Conservation (phyloP, 352 stramenopile species). For the Phytophthora tentaculata region DNA sequence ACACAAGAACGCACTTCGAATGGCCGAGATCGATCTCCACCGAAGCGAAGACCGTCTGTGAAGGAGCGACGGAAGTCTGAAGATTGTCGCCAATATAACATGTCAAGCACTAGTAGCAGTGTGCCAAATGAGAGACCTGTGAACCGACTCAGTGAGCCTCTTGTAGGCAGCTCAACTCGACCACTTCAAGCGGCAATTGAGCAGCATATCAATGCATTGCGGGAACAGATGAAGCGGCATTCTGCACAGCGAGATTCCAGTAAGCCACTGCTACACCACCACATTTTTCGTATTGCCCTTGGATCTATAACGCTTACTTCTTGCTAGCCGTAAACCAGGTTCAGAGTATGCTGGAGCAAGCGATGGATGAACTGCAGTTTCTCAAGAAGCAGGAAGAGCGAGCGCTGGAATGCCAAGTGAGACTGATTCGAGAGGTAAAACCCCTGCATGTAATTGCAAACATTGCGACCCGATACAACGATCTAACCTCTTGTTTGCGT, state of each 20-base stretch:
- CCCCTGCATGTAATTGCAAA: not conserved
- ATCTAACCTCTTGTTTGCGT: not conserved
- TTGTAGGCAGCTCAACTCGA: not conserved
- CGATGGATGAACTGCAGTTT: conserved; percentile 62
- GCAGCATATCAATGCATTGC: conserved; percentile 51
- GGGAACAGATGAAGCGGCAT: conserved; percentile 57
- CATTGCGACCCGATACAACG: not conserved
- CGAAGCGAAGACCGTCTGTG: conserved; percentile 3
- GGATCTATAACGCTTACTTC: conserved; percentile 4
- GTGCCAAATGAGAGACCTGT: not conserved
- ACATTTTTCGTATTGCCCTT: not conserved
- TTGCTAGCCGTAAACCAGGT: conserved; percentile 48
- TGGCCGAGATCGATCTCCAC: not conserved
- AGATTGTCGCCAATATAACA: not conserved
- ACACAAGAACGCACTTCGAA: conserved; percentile 3
- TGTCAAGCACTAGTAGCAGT: conserved; percentile 22
- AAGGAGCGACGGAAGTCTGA: not conserved
- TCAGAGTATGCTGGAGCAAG: conserved; percentile 51
- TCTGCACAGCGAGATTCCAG: conserved; percentile 48
- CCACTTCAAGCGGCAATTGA: conserved; percentile 49
- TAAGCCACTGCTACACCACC: conserved; percentile 15
- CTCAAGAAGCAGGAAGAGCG: conserved; percentile 62
- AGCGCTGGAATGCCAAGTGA: conserved; percentile 49
- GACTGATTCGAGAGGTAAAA: conserved; percentile 57
- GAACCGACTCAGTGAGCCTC: not conserved